These are phyloP conservation scores for Mucor velutinosus DNA, from an alignment of 371 early-diverging fungal genomes.

Conservation along the genomic window DNA sequence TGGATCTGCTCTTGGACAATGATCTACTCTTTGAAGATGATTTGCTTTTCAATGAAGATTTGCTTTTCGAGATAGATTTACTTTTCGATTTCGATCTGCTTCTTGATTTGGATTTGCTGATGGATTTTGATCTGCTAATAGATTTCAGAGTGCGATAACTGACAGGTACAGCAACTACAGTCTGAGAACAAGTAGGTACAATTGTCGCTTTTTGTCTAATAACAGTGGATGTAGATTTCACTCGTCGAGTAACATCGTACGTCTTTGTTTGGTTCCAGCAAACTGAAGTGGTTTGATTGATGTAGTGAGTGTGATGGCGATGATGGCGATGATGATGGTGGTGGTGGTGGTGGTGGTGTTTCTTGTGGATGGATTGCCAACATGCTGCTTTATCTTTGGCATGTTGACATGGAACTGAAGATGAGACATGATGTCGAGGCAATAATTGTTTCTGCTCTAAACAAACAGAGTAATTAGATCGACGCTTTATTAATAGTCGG, in stretches of 20 bases:
- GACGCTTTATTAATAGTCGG: background rate
- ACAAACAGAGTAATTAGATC: conserved; percentile 2
- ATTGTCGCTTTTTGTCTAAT: background rate
- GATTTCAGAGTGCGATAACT: background rate
- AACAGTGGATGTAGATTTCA: background rate
- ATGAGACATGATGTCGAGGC: background rate
- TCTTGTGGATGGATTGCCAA: background rate
- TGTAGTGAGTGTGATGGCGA: background rate
- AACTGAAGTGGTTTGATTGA: background rate
- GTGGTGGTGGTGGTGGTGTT: background rate
- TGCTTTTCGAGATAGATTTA: background rate
- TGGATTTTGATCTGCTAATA: background rate
- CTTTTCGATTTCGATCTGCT: background rate
- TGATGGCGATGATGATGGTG: too few relatives aligned
- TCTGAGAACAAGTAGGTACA: conserved; percentile 21
- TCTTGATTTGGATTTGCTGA: background rate
- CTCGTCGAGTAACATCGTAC: background rate
- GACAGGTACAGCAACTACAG: conserved; percentile 25
- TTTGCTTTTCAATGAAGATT: background rate
- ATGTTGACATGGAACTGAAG: background rate
- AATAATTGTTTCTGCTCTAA: background rate
- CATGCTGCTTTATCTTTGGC: background rate
- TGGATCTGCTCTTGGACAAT: background rate
- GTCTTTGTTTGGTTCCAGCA: conserved; percentile 19
- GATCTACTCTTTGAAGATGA: background rate